Conservation (phyloP, 768 basidiomycete species). For the Boletus edulis region DNA sequence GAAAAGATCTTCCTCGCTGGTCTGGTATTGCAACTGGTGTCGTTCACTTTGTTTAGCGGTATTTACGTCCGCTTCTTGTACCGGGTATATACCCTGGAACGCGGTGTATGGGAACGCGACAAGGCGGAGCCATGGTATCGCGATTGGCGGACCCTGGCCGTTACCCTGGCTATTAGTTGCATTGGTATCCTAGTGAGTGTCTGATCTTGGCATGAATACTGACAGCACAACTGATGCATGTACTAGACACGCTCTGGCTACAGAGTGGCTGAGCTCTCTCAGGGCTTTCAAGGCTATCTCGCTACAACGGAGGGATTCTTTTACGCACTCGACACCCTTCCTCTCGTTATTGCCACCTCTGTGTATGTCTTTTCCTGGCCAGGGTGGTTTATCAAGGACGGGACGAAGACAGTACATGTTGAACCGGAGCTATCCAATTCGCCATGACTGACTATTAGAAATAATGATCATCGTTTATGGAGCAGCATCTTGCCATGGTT, state of each 20-base stretch:
- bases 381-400: slow-evolving; percentile 44
- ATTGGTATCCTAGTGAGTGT: slow-evolving; percentile 58
- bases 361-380: slow-evolving; percentile 67
- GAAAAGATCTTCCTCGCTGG: slow-evolving; percentile 57
- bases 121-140: slow-evolving; percentile 42
- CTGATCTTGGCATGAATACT: neutral
- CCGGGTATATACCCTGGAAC: slow-evolving; percentile 39
- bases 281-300: slow-evolving; percentile 61
- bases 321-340: slow-evolving; percentile 66
- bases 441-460: neutral
- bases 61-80: slow-evolving; percentile 49
- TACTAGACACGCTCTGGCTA: slow-evolving; percentile 62
- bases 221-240: neutral
- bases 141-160: slow-evolving; percentile 60
- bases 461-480: too few relatives aligned
- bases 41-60: slow-evolving; percentile 47
- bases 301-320: slow-evolving; percentile 60
- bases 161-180: slow-evolving; percentile 52
- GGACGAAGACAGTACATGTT: too few relatives aligned
- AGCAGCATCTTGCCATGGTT: too few relatives aligned
- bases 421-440: slow-evolving; percentile 28
- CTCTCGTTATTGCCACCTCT: slow-evolving; percentile 57
- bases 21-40: slow-evolving; percentile 52
- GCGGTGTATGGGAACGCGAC: slow-evolving; percentile 39
- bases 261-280: slow-evolving; percentile 55